Base-by-base conservation (phyloP, 345 rosid genomes). In the Eucalyptus sp. region DNA sequence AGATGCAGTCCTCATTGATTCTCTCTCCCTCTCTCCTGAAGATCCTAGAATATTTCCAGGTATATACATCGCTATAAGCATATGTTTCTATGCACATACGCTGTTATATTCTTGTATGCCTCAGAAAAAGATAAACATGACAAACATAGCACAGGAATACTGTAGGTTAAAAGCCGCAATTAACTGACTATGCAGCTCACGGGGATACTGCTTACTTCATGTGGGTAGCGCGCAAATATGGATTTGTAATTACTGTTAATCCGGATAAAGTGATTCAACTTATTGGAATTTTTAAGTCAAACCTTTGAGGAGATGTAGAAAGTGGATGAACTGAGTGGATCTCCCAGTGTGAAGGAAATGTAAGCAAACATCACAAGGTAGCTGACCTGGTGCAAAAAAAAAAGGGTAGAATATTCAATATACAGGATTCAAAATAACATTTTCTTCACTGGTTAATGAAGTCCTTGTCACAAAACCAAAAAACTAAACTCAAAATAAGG, bases 301-400 rank as follows among this genome's bases (percentile, higher is more conserved):
- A 98, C 99, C 99, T 96, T 97, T 37, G 98, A 98, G 83, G 99
- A 94, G 91, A 97, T 84, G 91, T 94, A 98, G 91, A 96, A 93
- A 24, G 97, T 91, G 88, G 92, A 91, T 86, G 95, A 90, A 86
- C 85, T 93, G 43, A 93, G 92, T 85, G 96, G 89, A 92, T 96
- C 99, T 90, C 99, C 99, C 90, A 98, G 91, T 52, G 98, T 95
- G 91, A 97, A 85, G 87, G 99, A 98, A 86, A 97, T 95, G 89
- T 98, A 98, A 54, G 95, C 96, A 90, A 97, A 96, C 99, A 97
- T 97, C 90, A 97, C 98, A 90, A 97, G 96, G 93, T 96, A 97
- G 94, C 99, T 97, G 88, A 91, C 94, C 99, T 97, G 95, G 44
- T 31, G 54, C 60, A 79, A 56, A 43, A 68, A 43, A 58, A 31